Base-by-base conservation (phyloP, 352 stramenopile genomes). In the Pythium aristosporum region DNA sequence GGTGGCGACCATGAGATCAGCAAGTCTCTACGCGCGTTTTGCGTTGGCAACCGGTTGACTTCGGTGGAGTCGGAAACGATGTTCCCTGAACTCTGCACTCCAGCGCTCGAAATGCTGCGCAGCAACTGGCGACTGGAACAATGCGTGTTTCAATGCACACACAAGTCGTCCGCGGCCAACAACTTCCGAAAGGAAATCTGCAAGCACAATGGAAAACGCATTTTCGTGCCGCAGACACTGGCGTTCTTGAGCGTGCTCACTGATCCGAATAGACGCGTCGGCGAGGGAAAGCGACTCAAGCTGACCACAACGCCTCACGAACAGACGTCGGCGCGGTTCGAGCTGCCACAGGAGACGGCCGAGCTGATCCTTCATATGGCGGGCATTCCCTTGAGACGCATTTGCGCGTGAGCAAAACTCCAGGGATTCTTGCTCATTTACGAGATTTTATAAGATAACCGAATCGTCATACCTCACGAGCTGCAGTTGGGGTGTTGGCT, bases 161-260 rank as follows among this genome's bases (percentile, higher is more conserved):
- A 56, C 9, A n/a, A 2, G 5, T 18, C n/a, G 49, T 28, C 23
- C 12, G 36, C 32, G 2, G 16, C 44, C 50, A 16, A 8, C 1
- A 57, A 18, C 3, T 46, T 32, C 16, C 18, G n/a, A 57, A 32
- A 57, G 7, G 4, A 43, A 5, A 11, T 57, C 4, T 8, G 13
- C 5, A 25, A 21, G 18, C 30, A 28, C 32, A 42, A 57, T 28
- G 30, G 32, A 20, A 3, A 28, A 16, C 36, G 11, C 41, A 30
- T 46, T 7, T 8, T 46, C 41, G 11, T 55, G 30, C 25, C 20
- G 13, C 25, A 55, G 10, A 55, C 36, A 16, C 30, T 55, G 13
- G 48, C 48, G 48, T 55, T 55, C 48, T 20, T 55, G 15, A 55
- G 48, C 30, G 48, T 55, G 25, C 20, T 42, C 41, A 15, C 41